A percentile compares a stretch with the other conserved stretches of the same genome.
phyloP scores from a whole-genome alignment of 2,329 filamentous ascomycete genomes.

The Arachnomyces sp. region DNA sequence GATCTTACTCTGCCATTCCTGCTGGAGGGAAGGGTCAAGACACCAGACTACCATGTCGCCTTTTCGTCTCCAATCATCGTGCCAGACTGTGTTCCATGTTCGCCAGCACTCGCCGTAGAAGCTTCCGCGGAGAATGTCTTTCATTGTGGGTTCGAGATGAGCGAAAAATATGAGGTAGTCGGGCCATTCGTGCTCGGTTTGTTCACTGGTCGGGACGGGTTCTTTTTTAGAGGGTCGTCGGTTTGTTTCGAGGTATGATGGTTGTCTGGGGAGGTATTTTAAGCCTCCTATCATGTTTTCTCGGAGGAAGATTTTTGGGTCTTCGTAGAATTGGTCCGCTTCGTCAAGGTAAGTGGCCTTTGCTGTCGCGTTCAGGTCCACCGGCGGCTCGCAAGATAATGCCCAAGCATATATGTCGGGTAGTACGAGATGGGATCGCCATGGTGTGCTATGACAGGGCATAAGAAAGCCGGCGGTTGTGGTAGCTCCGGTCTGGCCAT shows the following conservation, averaged over 20 bases:
- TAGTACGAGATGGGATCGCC: constrained; percentile 80
- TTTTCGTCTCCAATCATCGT: constrained; percentile 53
- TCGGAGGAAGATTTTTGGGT: constrained; percentile 53
- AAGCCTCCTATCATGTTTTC: constrained; percentile 43
- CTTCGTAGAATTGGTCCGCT: constrained; percentile 78
- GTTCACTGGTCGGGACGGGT: neutral
- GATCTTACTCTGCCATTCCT: constrained; percentile 26
- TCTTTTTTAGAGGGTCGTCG: constrained; percentile 3
- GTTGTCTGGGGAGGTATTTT: constrained; percentile 24
- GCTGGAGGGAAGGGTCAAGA: constrained; percentile 30
- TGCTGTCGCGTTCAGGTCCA: constrained; percentile 55
- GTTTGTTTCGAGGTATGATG: constrained; percentile 14
- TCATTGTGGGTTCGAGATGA: constrained; percentile 47
- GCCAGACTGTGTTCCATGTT: constrained; percentile 55
- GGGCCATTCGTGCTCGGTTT: constrained; percentile 34
- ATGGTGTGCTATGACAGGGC: constrained; percentile 93
- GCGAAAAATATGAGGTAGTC: constrained; percentile 50
- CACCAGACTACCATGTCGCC: constrained; percentile 61
- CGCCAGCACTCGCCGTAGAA: constrained; percentile 53
- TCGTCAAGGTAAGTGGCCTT: constrained; percentile 73
- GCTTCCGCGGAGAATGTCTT: constrained; percentile 38
- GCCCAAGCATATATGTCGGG: constrained; percentile 71
- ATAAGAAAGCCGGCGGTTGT: constrained; percentile 71
- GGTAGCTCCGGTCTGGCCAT: constrained; percentile 14
- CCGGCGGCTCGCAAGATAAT: constrained; percentile 80